phyloP scores from a whole-genome alignment of 2,329 filamentous ascomycete species.

The Aspergillus chevalieri region DNA sequence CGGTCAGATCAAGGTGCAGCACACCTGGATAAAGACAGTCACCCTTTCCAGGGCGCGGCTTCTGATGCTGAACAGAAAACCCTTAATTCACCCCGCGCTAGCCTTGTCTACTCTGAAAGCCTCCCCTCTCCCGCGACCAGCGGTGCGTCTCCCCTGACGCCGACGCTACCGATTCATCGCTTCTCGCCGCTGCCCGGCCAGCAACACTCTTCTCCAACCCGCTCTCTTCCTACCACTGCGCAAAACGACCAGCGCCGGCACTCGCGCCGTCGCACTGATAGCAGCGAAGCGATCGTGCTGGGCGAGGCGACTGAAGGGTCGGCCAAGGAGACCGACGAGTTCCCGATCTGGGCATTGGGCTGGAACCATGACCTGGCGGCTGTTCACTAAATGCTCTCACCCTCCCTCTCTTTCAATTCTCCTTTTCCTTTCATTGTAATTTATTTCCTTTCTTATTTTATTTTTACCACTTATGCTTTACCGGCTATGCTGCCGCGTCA shows the following conservation, averaged over 20 bases:
- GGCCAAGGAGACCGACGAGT: slow-evolving; percentile 51
- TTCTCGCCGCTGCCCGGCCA: slow-evolving; percentile 31
- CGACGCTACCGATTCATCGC: slow-evolving; percentile 34
- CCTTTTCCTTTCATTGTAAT: slow-evolving; percentile 4
- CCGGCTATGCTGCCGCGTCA: too few species aligned
- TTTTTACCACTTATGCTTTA: not conserved
- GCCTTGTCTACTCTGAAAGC: slow-evolving; percentile 33
- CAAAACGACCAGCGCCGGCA: slow-evolving; percentile 27
- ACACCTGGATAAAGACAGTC: slow-evolving; percentile 22
- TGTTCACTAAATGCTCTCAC: slow-evolving; percentile 24
- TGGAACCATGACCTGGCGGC: slow-evolving; percentile 37
- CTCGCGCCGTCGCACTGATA: slow-evolving; percentile 37
- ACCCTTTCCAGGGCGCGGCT: slow-evolving; percentile 21
- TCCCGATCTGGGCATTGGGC: slow-evolving; percentile 37
- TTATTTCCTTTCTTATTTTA: not conserved
- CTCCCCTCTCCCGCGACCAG: slow-evolving; percentile 33
- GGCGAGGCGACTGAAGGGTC: slow-evolving; percentile 35
- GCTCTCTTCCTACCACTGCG: slow-evolving; percentile 27
- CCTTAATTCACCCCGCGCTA: slow-evolving; percentile 26
- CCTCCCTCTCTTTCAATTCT: not conserved
- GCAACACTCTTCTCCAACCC: slow-evolving; percentile 23
- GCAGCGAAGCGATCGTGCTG: slow-evolving; percentile 42
- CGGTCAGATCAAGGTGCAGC: slow-evolving; percentile 22
- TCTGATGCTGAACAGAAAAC: slow-evolving; percentile 33
- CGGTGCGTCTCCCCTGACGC: slow-evolving; percentile 34